Evolutionary conservation across 371 early-diverging fungal genomes (phyloP), one percentile per base, ranked within the genome.

Genomic region (Mucor racemosus): DNA sequence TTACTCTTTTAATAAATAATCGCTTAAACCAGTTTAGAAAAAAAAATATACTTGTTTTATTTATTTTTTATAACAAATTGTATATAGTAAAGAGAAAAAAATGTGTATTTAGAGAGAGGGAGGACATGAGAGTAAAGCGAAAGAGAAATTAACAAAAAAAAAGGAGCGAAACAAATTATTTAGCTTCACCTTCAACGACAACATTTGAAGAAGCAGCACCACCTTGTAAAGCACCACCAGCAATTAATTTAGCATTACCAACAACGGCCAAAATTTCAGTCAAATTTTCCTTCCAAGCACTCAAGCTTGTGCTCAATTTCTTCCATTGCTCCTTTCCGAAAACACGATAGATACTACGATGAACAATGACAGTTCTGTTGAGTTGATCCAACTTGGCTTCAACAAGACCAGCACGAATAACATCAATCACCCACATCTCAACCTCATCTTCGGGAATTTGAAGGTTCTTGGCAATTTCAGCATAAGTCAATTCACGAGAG

Each of bases 351-450:
- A 93, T 92, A 55, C 95, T 89, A 56, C 96, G 90, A 74, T 90
- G 93, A 58, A 84, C 79, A 61, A 76, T 79, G 17, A 94, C 91
- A 7, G 91, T 88, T 73, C 89, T 87, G 73, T 88, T 85, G 34
- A 96, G 83, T 82, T 97, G 98, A 82, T 97, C 91, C 81, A 97
- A 89, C 79, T 94, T 94, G 69, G 95, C 97, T 76, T 96, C 95
- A n/a, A 96, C 88, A 64, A 97, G 84, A 53, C 95, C 94, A 39
- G 94, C 91, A 35, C 96, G 93, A 64, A 97, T 95, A 13, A 88
- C 90, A 77, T 95, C 95, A 78, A 97, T 95, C 21, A 95, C 90
- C 94, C 94, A 94, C 85, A 94, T 77, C 81, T 96, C 96, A 7
- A 96, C 94, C 42, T 95, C 94, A n/a, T 84, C 88, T 63, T 88